These are phyloP conservation scores for Lachancea quebecensis DNA, from an alignment of 805 yeast genomes.

Conservation along the genomic window DNA sequence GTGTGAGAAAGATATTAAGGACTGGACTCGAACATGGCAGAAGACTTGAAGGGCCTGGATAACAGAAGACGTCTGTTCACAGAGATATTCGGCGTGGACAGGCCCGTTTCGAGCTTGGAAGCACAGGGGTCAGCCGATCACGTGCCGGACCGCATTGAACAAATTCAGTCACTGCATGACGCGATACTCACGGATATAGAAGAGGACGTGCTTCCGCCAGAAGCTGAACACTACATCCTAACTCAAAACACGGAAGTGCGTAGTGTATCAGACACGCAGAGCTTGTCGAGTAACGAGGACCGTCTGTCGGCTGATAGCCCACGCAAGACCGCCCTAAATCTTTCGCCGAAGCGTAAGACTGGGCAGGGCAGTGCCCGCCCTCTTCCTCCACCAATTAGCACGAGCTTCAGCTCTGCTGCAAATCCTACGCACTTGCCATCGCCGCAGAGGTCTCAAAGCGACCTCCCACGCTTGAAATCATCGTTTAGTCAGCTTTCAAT, in stretches of 20 bases:
- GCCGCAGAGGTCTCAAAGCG: constrained; percentile 17
- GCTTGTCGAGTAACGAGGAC: constrained; percentile 22
- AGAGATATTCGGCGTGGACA: constrained; percentile 25
- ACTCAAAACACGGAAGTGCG: constrained; percentile 20
- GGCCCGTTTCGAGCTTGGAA: constrained; percentile 8
- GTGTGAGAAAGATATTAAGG: not conserved
- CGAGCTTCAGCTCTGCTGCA: not conserved
- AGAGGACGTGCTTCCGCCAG: constrained; percentile 13
- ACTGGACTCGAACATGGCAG: constrained; percentile 1
- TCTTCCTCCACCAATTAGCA: constrained; percentile 9
- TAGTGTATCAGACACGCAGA: constrained; percentile 27
- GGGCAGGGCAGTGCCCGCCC: constrained; percentile 6
- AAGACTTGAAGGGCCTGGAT: not conserved
- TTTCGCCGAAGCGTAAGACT: constrained; percentile 4
- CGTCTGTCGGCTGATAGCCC: constrained; percentile 7
- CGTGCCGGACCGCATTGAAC: constrained; percentile 20
- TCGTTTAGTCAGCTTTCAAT: constrained; percentile 27
- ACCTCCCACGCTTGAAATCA: constrained; percentile 15
- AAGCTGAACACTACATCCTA: constrained; percentile 15
- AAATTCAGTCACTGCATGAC: constrained; percentile 17
- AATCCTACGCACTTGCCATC: constrained; percentile 3
- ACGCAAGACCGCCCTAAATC: constrained; percentile 3
- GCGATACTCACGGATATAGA: constrained; percentile 17
- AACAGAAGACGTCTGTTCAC: constrained; percentile 16
- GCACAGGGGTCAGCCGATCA: not conserved